Evolutionary conservation across 139 green algal species (phyloP).

Genomic region (Pleodorina starrii): DNA sequence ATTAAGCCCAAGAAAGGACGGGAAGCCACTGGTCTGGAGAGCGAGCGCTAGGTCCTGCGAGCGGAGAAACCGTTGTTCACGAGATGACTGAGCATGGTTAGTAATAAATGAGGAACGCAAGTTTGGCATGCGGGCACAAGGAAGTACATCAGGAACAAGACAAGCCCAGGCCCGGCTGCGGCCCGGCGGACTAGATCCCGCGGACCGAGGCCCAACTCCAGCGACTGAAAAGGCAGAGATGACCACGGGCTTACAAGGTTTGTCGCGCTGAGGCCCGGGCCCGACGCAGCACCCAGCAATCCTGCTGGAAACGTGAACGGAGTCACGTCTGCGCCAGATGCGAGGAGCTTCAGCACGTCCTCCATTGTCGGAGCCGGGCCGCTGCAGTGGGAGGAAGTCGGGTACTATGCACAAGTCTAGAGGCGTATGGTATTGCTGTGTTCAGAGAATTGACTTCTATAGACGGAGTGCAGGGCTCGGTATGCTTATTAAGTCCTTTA

Average conservation of each 20-base stretch:
- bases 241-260: conserved; percentile 29
- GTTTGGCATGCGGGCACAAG: neutral
- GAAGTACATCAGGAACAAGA: neutral
- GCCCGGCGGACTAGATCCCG: neutral
- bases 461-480: too few species aligned
- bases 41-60: conserved; percentile 39
- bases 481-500: too few species aligned
- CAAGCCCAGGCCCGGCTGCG: too few species aligned
- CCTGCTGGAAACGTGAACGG: conserved; percentile 47
- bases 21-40: conserved; percentile 10
- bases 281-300: neutral
- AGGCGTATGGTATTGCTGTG: too few species aligned
- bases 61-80: too few species aligned
- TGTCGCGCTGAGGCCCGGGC: neutral
- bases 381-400: neutral
- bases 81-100: conserved; percentile 22
- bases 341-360: conserved; percentile 35
- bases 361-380: conserved; percentile 15
- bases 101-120: neutral
- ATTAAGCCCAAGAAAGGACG: conserved; percentile 31
- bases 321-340: conserved; percentile 12
- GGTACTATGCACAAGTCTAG: too few species aligned
- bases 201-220: neutral
- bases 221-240: conserved; percentile 34
- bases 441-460: too few species aligned